Percentiles rank a stretch among this genome's conserved stretches.
These are phyloP conservation scores for Agaricus subrufescens DNA, from an alignment of 768 basidiomycete genomes.

Conservation along the genomic window DNA sequence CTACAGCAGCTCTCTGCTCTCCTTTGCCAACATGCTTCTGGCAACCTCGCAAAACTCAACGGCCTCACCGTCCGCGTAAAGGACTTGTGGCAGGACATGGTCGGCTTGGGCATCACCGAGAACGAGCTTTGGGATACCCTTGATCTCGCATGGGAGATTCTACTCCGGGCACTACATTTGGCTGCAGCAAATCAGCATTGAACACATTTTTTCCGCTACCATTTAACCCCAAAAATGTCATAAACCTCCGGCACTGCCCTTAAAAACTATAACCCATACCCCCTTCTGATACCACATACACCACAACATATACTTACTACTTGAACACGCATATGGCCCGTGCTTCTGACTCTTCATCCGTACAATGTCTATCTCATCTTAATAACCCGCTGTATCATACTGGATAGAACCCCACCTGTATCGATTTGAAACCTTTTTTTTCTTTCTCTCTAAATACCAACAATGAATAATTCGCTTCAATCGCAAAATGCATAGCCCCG, in stretches of 20 bases:
- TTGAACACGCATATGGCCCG: constrained; percentile 6
- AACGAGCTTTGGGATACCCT: constrained; percentile 73
- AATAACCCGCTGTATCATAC: constrained; percentile 8
- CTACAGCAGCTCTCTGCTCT: constrained; percentile 53
- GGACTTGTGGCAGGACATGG: constrained; percentile 78
- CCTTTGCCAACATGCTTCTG: constrained; percentile 41
- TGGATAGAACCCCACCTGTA: constrained; percentile 1
- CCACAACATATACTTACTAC: background rate
- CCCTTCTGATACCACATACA: background rate
- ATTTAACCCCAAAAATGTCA: background rate
- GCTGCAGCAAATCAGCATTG: constrained; percentile 30
- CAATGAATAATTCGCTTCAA: too few species aligned
- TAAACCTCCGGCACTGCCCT: background rate
- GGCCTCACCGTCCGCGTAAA: constrained; percentile 65
- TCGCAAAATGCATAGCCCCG: too few species aligned
- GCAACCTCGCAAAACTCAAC: constrained; percentile 40
- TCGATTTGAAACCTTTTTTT: background rate
- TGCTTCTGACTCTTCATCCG: background rate
- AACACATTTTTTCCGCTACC: background rate
- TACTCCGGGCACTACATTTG: constrained; percentile 51
- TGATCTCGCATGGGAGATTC: constrained; percentile 77
- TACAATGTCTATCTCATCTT: background rate
- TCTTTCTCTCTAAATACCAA: too few species aligned
- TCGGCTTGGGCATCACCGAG: constrained; percentile 68
- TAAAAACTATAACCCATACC: background rate